Evolutionary conservation across 495 filamentous ascomycete species (phyloP).

Genomic region (Aspergillus diversus): DNA sequence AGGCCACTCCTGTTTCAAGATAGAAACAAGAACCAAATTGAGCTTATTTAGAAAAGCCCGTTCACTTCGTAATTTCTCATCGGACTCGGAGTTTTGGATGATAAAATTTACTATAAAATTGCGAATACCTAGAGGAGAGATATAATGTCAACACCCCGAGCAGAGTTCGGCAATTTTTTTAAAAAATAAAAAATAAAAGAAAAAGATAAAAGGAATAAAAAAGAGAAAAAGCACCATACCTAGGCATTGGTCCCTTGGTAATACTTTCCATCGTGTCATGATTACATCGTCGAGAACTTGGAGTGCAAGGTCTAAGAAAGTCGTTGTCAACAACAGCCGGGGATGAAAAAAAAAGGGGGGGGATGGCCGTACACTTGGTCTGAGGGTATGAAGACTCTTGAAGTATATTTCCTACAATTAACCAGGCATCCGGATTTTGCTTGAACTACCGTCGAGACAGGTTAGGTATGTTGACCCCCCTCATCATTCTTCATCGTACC

Average conservation of each 20-base stretch:
- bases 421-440: conserved; percentile 96
- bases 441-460: conserved; percentile 70
- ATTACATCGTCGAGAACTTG: conserved; percentile 98
- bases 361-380: conserved; percentile 80
- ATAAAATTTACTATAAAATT: conserved; percentile 99
- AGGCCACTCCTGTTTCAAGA: conserved; percentile 99
- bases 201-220: not conserved
- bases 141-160: conserved; percentile 20
- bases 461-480: conserved; percentile 17
- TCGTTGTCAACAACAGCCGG: conserved; percentile 45
- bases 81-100: conserved; percentile 85
- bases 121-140: conserved; percentile 71
- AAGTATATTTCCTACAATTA: conserved; percentile 94
- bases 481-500: not conserved
- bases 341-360: not conserved
- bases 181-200: not conserved
- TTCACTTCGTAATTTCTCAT: conserved; percentile 80
- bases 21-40: conserved; percentile 94
- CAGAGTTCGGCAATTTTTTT: not conserved
- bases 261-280: conserved; percentile 97
- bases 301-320: conserved; percentile 74
- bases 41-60: conserved; percentile 94
- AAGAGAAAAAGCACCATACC: conserved; percentile 52
- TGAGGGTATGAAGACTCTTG: conserved; percentile 87
- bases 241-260: conserved; percentile 93